Percentiles rank a stretch among this genome's conserved stretches.
phyloP scores from a whole-genome alignment of 1,139 yeast species.

The Debaryomyces coudertii region DNA sequence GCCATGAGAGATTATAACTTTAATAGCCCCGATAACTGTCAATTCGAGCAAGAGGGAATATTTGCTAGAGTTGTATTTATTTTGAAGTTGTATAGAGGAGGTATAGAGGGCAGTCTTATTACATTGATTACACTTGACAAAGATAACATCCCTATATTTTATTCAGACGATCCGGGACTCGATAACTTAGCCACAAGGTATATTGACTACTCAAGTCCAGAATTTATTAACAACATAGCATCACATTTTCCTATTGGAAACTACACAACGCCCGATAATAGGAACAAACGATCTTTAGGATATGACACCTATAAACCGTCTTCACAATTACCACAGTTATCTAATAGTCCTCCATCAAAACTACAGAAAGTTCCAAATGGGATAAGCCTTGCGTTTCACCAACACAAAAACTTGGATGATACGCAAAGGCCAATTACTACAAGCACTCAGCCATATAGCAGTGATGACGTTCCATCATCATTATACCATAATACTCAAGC shows the following conservation, averaged over 20 bases:
- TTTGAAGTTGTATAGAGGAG: slow-evolving; percentile 17
- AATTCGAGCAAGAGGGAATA: slow-evolving; percentile 18
- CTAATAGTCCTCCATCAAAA: slow-evolving; percentile 10
- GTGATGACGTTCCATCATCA: slow-evolving; percentile 2
- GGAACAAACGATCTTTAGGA: background rate
- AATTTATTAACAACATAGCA: background rate
- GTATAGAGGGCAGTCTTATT: slow-evolving; percentile 16
- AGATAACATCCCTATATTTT: slow-evolving; percentile 9
- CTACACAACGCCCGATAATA: background rate
- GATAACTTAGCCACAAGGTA: slow-evolving; percentile 1
- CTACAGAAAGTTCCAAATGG: slow-evolving; percentile 11
- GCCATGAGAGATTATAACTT: slow-evolving; percentile 14
- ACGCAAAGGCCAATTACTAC: slow-evolving; percentile 13
- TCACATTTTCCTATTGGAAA: slow-evolving; percentile 7
- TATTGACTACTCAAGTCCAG: background rate
- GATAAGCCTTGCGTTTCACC: slow-evolving; percentile 12
- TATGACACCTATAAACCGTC: background rate
- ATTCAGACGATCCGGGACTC: slow-evolving; percentile 5
- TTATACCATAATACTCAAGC: background rate
- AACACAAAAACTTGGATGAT: slow-evolving; percentile 13
- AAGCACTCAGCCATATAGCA: slow-evolving; percentile 5
- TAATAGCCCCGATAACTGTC: slow-evolving; percentile 14
- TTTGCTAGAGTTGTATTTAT: slow-evolving; percentile 17
- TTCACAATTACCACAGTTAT: background rate
- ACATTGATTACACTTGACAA: slow-evolving; percentile 11